phyloP scores from a whole-genome alignment of 805 yeast genomes.

The Candida tallmaniae region DNA sequence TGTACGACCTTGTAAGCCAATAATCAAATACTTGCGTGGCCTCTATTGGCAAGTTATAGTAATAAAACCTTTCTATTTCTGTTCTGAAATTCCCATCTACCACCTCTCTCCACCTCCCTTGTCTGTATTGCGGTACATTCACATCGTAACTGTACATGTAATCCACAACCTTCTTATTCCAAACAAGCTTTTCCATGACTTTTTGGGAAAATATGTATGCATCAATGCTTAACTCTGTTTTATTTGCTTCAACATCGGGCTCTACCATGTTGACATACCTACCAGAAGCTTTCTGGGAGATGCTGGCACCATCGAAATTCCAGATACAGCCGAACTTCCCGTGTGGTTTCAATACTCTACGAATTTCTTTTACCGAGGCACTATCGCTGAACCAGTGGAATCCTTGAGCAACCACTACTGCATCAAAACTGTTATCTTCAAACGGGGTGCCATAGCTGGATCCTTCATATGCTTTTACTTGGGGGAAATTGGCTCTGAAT shows the following conservation, averaged over 20 bases:
- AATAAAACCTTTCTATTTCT: conserved; percentile 29
- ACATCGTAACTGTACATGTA: conserved; percentile 32
- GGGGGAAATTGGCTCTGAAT: conserved; percentile 45
- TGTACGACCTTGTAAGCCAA: conserved; percentile 54
- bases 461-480: conserved; percentile 24
- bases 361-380: conserved; percentile 44
- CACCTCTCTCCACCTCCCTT: conserved; percentile 41
- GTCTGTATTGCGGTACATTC: conserved; percentile 55
- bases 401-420: conserved; percentile 54
- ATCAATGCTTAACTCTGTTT: conserved; percentile 9
- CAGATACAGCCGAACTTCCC: conserved; percentile 55
- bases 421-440: conserved; percentile 41
- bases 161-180: conserved; percentile 36
- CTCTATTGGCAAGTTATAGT: conserved; percentile 25
- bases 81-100: conserved; percentile 33
- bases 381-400: conserved; percentile 64
- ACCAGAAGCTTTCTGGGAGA: conserved; percentile 8
- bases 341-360: conserved; percentile 43
- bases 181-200: conserved; percentile 3
- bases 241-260: conserved; percentile 3
- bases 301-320: conserved; percentile 45
- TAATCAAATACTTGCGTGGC: conserved; percentile 40
- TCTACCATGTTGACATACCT: conserved; percentile 7
- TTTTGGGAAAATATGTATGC: conserved; percentile 1
- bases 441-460: conserved; percentile 46